A percentile compares a stretch with the other conserved stretches of the same genome.
These are phyloP conservation scores for Phaeosphaeriaceae sp. DNA, from an alignment of 2,329 filamentous ascomycete species.

Conservation along the genomic window DNA sequence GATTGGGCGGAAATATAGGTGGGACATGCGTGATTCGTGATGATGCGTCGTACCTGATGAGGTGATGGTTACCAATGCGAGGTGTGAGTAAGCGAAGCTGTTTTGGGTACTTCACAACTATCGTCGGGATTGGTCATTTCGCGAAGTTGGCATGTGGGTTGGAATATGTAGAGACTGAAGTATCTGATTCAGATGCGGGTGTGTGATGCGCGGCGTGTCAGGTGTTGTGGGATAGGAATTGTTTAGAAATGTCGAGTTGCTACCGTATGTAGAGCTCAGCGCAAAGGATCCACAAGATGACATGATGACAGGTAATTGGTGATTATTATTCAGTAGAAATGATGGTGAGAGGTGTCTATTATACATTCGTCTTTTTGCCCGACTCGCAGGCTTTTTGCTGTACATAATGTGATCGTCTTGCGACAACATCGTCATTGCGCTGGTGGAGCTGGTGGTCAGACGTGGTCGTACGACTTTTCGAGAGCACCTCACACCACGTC, in stretches of 20 bases:
- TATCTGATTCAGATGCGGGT: not conserved
- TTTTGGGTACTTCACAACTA: not conserved
- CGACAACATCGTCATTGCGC: not conserved
- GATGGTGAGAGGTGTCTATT: not conserved
- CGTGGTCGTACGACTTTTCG: not conserved
- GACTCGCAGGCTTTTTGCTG: not conserved
- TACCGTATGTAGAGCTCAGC: not conserved
- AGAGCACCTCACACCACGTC: not conserved
- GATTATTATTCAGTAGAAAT: not conserved
- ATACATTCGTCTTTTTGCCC: not conserved
- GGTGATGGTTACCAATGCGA: not conserved
- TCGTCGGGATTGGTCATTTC: not conserved
- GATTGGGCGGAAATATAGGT: not conserved
- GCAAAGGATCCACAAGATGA: not conserved
- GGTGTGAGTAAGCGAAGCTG: not conserved
- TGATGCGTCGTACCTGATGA: not conserved
- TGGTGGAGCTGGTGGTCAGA: not conserved
- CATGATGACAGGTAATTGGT: not conserved
- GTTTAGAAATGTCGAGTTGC: not conserved
- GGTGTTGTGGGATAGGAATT: not conserved
- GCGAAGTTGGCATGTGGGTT: not conserved
- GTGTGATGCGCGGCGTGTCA: not conserved
- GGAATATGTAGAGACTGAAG: not conserved
- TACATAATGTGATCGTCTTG: not conserved
- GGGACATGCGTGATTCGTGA: not conserved